Evolutionary conservation across 768 basidiomycete species (phyloP).

Genomic region (Neoboletus magnificus): DNA sequence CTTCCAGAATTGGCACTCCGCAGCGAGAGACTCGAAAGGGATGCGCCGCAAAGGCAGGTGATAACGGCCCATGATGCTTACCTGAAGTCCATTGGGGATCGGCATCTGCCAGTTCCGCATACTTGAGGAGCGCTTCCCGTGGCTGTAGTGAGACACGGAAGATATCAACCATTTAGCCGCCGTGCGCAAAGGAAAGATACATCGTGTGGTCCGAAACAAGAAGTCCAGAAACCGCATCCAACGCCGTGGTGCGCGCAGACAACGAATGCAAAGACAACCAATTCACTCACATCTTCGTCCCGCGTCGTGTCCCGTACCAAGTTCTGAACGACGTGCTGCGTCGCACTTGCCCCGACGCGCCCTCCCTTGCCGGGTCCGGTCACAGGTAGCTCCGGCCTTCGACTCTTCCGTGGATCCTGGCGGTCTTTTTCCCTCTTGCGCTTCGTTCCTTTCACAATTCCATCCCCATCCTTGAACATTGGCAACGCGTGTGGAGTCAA

Average conservation of each 20-base stretch:
- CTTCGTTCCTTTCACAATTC: conserved; percentile 70
- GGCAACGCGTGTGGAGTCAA: conserved; percentile 89
- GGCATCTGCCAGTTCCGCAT: conserved; percentile 70
- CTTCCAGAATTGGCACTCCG: conserved; percentile 28
- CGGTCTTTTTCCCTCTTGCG: conserved; percentile 88
- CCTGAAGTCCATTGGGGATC: conserved; percentile 86
- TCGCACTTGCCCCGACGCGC: conserved; percentile 93
- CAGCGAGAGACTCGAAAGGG: conserved; percentile 16
- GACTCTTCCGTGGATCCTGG: conserved; percentile 87
- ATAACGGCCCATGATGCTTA: conserved; percentile 40
- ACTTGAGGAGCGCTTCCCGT: conserved; percentile 93
- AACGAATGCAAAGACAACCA: conserved; percentile 13
- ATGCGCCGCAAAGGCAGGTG: conserved; percentile 10
- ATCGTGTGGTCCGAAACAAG: conserved; percentile 16
- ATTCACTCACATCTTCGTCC: conserved; percentile 87
- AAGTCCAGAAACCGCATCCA: not conserved
- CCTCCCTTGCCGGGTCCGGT: conserved; percentile 92
- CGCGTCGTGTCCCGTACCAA: conserved; percentile 87
- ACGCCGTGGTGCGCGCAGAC: not conserved
- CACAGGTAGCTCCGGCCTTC: conserved; percentile 88
- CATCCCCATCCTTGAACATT: conserved; percentile 82
- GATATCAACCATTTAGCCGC: conserved; percentile 23
- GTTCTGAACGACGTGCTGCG: conserved; percentile 94
- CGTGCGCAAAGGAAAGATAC: conserved; percentile 11
- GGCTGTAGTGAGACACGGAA: conserved; percentile 55